phyloP scores from a whole-genome alignment of 129 eudicot species.

The Kitagawia praeruptora region DNA sequence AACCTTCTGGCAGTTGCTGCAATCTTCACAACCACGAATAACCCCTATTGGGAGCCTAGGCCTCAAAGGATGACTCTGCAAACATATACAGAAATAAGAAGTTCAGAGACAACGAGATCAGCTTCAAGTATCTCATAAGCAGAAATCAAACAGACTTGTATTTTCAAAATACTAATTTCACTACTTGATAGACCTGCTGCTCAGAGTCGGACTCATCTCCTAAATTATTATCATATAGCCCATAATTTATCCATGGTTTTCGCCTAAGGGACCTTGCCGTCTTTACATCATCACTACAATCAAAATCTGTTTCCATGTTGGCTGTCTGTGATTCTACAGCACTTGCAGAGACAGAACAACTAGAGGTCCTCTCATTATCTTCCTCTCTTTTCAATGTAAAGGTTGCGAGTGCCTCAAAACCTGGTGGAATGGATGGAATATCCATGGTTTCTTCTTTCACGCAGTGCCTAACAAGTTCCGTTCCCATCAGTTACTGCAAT shows the following conservation, averaged over 20 bases:
- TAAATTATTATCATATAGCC: conserved; percentile 45
- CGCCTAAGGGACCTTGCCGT: conserved; percentile 43
- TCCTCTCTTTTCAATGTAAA: conserved; percentile 53
- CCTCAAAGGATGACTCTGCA: conserved; percentile 44
- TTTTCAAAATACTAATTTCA: neutral
- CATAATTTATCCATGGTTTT: conserved; percentile 47
- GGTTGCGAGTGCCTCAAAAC: conserved; percentile 79
- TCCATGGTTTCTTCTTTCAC: conserved; percentile 80
- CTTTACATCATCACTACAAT: conserved; percentile 27
- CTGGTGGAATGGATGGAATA: conserved; percentile 82
- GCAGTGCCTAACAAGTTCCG: conserved; percentile 57
- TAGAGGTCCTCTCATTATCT: conserved; percentile 25
- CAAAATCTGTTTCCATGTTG: conserved; percentile 30
- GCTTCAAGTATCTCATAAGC: neutral
- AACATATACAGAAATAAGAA: conserved; percentile 1
- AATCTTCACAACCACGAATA: conserved; percentile 76
- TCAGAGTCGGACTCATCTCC: conserved; percentile 69
- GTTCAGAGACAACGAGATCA: neutral
- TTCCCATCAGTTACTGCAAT: conserved; percentile 52
- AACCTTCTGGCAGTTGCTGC: conserved; percentile 92
- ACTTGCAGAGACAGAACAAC: conserved; percentile 34
- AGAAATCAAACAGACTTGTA: neutral
- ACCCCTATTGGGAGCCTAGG: conserved; percentile 69
- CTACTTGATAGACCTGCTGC: conserved; percentile 48
- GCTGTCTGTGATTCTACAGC: conserved; percentile 27